Evolutionary conservation across 257 asterid genomes (phyloP), one percentile per base, ranked within the genome.

Genomic region (Fraxinus excelsior): DNA sequence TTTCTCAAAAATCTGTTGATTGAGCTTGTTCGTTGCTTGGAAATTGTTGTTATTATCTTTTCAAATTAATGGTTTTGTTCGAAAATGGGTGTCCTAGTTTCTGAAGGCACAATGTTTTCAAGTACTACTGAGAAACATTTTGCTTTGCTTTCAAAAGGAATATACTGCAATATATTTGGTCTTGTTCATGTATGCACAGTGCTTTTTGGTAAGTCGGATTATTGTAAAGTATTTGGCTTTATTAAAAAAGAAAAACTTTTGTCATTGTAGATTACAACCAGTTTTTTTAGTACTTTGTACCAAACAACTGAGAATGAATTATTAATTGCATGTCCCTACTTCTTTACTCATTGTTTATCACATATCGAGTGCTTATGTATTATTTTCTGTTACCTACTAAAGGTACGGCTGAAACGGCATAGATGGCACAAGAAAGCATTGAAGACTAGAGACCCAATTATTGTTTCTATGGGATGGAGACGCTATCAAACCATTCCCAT

Each of bases 401-500:
- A 95, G 99, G 94, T 86, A 71, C 94, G 97, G 42, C 66, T 95
- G 66, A 95, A 95, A 90, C 87, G 97, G 68, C 99, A 95, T 80
- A 87, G 99, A 79, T 95, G 99, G 99, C 99, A 93, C 86, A 93
- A 89, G 88, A 95, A 93, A 86, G 93, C 93, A 40, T 76, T 95
- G 86, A 95, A 91, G 88, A 93, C 97, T 70, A 90, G 99, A 90
- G 99, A 95, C 83, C 98, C 99, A n/a, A 88, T 95, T 67, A 93
- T 93, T 84, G 93, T 95, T 84, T 95, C 99, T 53, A 85, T 95
- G 85, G 99, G 99, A 73, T 95, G 99, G 99, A 94, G 99, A 70
- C 96, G 97, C 19, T 95, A 93, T 82, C 99, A 95, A 82, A 95
- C 99, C 73, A 79, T 88, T 38, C 99, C 98, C 14, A 70, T 93